Evolutionary conservation across 768 basidiomycete species (phyloP), one percentile per base, ranked within the genome.

Genomic region (Amanita thiersii): DNA sequence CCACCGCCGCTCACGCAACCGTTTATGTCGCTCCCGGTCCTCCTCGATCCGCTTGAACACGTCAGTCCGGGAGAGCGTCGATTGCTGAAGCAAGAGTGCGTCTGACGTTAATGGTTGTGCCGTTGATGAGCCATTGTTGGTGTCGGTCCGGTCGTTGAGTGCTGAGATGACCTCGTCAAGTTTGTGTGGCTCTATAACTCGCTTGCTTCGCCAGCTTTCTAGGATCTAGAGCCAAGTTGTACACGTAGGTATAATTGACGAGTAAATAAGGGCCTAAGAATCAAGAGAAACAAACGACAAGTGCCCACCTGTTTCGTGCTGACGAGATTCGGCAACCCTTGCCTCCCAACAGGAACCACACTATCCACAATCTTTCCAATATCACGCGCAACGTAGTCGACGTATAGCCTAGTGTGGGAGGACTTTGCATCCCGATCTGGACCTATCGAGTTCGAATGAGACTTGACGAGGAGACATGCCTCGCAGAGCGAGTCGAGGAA

Each of bases 11-110:
- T 94, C 91, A 34, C 90, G 78, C 2, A 94, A 69, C 9, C 91
- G 79, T 62, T 94, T 94, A 54, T 93, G 91, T 47, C 92, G 76
- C 52, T 93, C 91, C 2, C 90, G 70, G 57, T 93, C 91, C 51
- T 93, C 90, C 57, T 94, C 89, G 49, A 94, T 90, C 9, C 89
- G 81, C 45, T 83, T 80, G 54, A 88, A 73, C 20, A 89, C 74
- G 39, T 92, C 88, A n/a, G 64, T 61, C 6, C 75, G 73, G 1
- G 79, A 69, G 37, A 85, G 70, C 0, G 61, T 3, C 12, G 44
- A 50, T 43, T 50, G 56, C 18, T 54, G 50, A n/a, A 43, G 53
- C 45, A 50, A 46, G 34, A 50, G 44, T 25, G 50, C 46, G 12
- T 58, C 47, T 9, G 56, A 38, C n/a, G 58, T 39, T n/a, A 60